Conservation (phyloP, 2,329 filamentous ascomycete species). For the Cercospora beticola region DNA sequence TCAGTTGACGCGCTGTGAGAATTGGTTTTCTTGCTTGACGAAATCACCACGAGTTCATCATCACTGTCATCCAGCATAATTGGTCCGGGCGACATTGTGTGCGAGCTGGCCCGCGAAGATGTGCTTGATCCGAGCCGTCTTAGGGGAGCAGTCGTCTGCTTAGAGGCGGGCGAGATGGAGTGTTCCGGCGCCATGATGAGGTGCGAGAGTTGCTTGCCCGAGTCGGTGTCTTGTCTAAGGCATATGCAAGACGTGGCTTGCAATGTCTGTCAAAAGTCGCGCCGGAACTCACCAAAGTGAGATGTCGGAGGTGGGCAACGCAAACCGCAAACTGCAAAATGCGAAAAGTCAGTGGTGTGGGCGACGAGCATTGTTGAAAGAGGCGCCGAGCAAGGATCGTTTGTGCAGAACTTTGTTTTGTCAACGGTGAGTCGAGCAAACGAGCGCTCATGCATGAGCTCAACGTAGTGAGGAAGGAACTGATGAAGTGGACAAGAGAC, state of each 20-base stretch:
- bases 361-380: background rate
- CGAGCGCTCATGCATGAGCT: background rate
- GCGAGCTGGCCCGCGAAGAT: background rate
- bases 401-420: background rate
- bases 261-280: background rate
- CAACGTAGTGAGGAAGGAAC: background rate
- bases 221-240: background rate
- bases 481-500: background rate
- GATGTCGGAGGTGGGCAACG: background rate
- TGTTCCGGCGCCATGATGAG: background rate
- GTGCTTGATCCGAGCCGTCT: too few relatives aligned
- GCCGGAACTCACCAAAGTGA: background rate
- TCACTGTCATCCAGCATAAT: background rate
- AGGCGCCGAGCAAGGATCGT: background rate
- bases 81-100: background rate
- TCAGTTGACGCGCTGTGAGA: background rate
- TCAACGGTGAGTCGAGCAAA: background rate
- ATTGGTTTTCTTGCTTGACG: background rate
- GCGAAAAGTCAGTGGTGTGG: background rate
- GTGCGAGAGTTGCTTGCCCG: background rate
- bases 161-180: too few relatives aligned
- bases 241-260: background rate
- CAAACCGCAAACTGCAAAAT: background rate
- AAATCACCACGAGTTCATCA: background rate
- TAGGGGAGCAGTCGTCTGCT: too few relatives aligned